phyloP scores from a whole-genome alignment of 805 yeast species.

The Wickerhamiella nectarea region DNA sequence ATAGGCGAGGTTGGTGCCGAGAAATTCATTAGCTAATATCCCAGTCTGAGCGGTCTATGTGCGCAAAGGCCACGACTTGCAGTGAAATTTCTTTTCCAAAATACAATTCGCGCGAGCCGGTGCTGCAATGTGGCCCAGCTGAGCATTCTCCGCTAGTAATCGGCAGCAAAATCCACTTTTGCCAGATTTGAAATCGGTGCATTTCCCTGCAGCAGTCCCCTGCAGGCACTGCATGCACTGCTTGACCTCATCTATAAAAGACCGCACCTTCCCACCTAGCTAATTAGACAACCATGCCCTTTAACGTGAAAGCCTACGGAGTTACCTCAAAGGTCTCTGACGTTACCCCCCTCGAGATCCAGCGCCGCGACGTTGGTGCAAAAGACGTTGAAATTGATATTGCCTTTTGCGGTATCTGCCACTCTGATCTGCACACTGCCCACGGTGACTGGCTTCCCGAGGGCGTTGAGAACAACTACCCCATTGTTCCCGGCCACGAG shows the following conservation, averaged over 20 bases:
- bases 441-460: conserved; percentile 68
- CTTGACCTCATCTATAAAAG: neutral
- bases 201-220: too few relatives aligned
- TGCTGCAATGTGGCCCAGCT: too few relatives aligned
- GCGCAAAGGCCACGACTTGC: too few relatives aligned
- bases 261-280: neutral
- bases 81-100: too few relatives aligned
- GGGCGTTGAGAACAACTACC: conserved; percentile 52
- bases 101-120: too few relatives aligned
- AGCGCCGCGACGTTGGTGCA: conserved; percentile 51
- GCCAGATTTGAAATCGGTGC: too few relatives aligned
- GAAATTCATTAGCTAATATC: too few relatives aligned
- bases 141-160: too few relatives aligned
- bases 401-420: conserved; percentile 84
- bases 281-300: conserved; percentile 1
- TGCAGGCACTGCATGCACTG: too few relatives aligned
- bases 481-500: conserved; percentile 80
- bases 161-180: too few relatives aligned
- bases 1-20: too few relatives aligned
- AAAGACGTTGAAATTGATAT: conserved; percentile 69
- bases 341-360: neutral
- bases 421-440: conserved; percentile 90
- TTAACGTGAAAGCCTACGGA: conserved; percentile 5
- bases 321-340: neutral
- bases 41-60: too few relatives aligned